These are phyloP conservation scores for Globisporangium polare DNA, from an alignment of 352 stramenopile species.

Conservation along the genomic window DNA sequence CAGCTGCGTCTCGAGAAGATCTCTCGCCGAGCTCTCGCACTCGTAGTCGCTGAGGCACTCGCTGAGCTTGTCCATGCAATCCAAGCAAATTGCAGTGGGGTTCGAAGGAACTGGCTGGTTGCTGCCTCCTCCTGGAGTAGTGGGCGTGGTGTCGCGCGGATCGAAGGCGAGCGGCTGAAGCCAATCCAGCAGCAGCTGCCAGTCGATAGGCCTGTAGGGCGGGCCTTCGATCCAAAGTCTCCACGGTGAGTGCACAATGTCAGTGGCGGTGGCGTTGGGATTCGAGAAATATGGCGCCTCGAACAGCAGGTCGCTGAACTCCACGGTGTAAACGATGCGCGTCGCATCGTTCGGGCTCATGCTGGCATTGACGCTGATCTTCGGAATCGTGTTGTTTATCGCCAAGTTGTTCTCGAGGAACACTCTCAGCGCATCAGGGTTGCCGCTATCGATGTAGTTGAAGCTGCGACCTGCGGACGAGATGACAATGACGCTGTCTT, in stretches of 20 bases:
- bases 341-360: not conserved
- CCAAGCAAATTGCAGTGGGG: constrained; percentile 1
- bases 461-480: not conserved
- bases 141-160: not conserved
- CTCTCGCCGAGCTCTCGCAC: not conserved
- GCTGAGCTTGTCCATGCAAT: constrained; percentile 10
- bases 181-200: constrained; percentile 8
- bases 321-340: not conserved
- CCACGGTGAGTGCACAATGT: constrained; percentile 1
- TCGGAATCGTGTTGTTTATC: not conserved
- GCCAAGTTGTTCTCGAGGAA: not conserved
- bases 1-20: not conserved
- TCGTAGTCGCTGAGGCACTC: constrained; percentile 6
- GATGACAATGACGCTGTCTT: not conserved
- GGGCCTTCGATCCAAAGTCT: not conserved
- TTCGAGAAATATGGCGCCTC: not conserved
- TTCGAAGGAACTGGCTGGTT: not conserved
- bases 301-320: not conserved
- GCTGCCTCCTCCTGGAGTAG: not conserved
- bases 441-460: not conserved
- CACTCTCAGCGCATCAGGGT: not conserved
- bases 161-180: constrained; percentile 1
- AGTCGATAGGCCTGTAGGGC: not conserved
- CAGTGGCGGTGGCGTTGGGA: not conserved
- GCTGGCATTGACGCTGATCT: not conserved